These are phyloP conservation scores for Bipolaris oryzae DNA, from an alignment of 2,329 filamentous ascomycete species.

Conservation along the genomic window DNA sequence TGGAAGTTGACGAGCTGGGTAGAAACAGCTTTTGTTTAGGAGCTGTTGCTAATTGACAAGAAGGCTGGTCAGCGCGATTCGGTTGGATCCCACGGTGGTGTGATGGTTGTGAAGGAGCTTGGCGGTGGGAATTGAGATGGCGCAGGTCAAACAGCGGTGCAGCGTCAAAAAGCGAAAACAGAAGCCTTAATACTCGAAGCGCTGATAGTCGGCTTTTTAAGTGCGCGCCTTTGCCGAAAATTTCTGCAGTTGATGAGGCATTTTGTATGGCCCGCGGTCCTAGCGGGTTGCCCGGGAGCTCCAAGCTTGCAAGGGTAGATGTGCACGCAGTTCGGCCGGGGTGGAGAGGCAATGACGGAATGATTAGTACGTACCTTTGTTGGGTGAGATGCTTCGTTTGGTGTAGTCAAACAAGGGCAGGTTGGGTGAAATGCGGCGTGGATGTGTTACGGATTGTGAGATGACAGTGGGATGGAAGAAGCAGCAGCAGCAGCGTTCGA, in stretches of 20 bases:
- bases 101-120: constrained; percentile 33
- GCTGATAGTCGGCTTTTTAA: constrained; percentile 39
- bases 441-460: not conserved
- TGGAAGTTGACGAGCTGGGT: constrained; percentile 18
- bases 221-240: constrained; percentile 39
- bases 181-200: constrained; percentile 24
- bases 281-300: constrained; percentile 36
- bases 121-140: constrained; percentile 21
- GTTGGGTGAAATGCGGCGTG: not conserved
- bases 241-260: constrained; percentile 45
- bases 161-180: constrained; percentile 33
- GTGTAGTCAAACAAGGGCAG: not conserved
- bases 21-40: constrained; percentile 8
- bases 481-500: not conserved
- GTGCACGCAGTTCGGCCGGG: constrained; percentile 27
- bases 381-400: constrained; percentile 6
- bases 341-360: constrained; percentile 19
- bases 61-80: constrained; percentile 41
- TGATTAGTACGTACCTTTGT: constrained; percentile 34
- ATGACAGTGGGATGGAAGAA: not conserved
- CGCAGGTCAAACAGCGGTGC: constrained; percentile 34
- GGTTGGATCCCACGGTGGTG: constrained; percentile 23
- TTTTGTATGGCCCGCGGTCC: constrained; percentile 45
- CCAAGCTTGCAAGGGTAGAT: constrained; percentile 26
- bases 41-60: constrained; percentile 29